phyloP scores from a whole-genome alignment of 345 rosid genomes.

The Hirschfeldia incana region DNA sequence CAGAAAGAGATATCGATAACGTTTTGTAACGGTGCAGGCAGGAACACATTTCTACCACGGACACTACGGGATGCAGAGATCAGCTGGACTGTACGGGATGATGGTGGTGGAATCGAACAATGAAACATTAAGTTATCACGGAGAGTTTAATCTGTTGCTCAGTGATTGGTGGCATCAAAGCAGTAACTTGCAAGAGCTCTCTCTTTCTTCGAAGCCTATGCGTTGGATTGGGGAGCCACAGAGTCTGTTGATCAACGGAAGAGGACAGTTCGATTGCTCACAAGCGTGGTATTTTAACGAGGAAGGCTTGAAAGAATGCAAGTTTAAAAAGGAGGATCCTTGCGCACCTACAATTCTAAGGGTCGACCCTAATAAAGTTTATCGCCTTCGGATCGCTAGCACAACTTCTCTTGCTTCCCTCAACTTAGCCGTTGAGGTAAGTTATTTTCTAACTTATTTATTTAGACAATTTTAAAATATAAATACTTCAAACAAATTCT shows the following conservation, averaged over 20 bases:
- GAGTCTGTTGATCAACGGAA: not conserved
- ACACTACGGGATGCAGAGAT: not conserved
- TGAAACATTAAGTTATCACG: not conserved
- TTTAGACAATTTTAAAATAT: not conserved
- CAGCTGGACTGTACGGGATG: not conserved
- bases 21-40: not conserved
- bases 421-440: not conserved
- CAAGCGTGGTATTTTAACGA: not conserved
- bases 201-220: not conserved
- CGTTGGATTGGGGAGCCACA: not conserved
- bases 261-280: not conserved
- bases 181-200: not conserved
- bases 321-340: not conserved
- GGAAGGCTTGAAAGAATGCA: not conserved
- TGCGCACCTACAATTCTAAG: not conserved
- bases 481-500: too few species aligned
- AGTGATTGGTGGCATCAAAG: not conserved
- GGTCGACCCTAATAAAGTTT: not conserved
- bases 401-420: not conserved
- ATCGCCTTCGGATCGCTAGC: not conserved
- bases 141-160: not conserved
- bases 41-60: not conserved
- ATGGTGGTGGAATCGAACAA: not conserved
- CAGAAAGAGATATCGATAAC: not conserved
- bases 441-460: not conserved